phyloP scores from a whole-genome alignment of 1,139 yeast species.

The Magnusiomyces magnusii region DNA sequence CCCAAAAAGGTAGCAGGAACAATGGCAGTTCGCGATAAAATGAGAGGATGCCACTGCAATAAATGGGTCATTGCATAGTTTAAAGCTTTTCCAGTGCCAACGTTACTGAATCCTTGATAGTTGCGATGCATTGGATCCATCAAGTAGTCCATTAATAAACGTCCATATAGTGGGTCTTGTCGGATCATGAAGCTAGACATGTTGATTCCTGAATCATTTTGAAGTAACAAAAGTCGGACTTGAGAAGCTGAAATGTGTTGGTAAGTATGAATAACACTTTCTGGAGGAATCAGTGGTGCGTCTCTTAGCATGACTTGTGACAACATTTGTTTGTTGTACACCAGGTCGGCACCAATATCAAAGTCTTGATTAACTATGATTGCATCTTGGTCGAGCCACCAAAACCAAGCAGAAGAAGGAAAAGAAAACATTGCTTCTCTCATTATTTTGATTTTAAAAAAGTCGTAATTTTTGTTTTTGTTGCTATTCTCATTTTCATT shows the following conservation, averaged over 20 bases:
- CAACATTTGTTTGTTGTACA: constrained; percentile 51
- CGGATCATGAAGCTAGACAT: constrained; percentile 62
- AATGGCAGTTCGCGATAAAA: constrained; percentile 60
- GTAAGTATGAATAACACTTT: constrained; percentile 66
- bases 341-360: constrained; percentile 38
- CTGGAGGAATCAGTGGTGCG: constrained; percentile 43
- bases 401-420: constrained; percentile 76
- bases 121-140: constrained; percentile 56
- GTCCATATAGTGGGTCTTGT: constrained; percentile 54
- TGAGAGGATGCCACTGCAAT: constrained; percentile 87
- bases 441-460: constrained; percentile 55
- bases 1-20: constrained; percentile 30
- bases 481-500: constrained; percentile 7
- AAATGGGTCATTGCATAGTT: constrained; percentile 58
- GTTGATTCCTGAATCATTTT: constrained; percentile 52
- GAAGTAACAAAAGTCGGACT: constrained; percentile 56
- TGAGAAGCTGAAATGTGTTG: constrained; percentile 49
- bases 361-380: constrained; percentile 60
- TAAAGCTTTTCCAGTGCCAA: constrained; percentile 40
- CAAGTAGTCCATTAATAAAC: constrained; percentile 63
- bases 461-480: constrained; percentile 30
- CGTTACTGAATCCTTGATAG: constrained; percentile 56
- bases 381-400: constrained; percentile 79
- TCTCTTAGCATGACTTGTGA: constrained; percentile 57
- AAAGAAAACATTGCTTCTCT: constrained; percentile 91